Base-by-base conservation (phyloP, 805 yeast species). In the Debaryomyces prosopidis region DNA sequence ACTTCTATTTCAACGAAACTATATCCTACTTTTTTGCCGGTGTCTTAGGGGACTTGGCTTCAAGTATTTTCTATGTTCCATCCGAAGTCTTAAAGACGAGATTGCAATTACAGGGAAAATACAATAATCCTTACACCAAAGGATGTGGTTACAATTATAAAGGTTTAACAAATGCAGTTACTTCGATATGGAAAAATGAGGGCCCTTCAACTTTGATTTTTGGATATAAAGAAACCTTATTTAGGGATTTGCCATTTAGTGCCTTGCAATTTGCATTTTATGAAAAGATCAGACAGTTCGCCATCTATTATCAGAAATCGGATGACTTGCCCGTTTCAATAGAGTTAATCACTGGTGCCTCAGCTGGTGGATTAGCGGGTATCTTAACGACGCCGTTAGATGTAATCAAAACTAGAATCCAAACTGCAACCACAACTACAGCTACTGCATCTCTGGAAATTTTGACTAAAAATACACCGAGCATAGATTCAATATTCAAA, bases 231-330 rank as follows among this genome's bases (percentile, higher is more conserved):
- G 98, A 97, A 20, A 94, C 99, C 0, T 69, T 94, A 48, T 80
- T 86, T 16, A 79, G 99, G 51, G 99, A 94, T 60, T 69, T 94
- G 53, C 99, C 99, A 5, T 94, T 94, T 66, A 87, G 96, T 54
- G 98, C 97, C 1, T 74, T 94, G 42, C 99, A 94, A 62, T 86
- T 94, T 71, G 96, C 98, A 39, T 92, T 94, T 57, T 94, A 94
- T 66, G 99, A 94, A 65, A 80, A 81, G 59, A 85, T 86, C 54
- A 75, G 96, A 57, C 75, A 78, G 50, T 65, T 69, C 55, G 89
- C 92, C 1, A 82, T 71, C 6, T 44, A 51, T 17, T 71, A 65
- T 46, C 58, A 71, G 43, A 48, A 48, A 9, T 49, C 57, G 8
- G 63, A 68, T 15, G 82, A 80, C 38, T 64, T 87, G 43, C 77